phyloP scores from a whole-genome alignment of 2,329 filamentous ascomycete species.

The Macrophomina tecta region DNA sequence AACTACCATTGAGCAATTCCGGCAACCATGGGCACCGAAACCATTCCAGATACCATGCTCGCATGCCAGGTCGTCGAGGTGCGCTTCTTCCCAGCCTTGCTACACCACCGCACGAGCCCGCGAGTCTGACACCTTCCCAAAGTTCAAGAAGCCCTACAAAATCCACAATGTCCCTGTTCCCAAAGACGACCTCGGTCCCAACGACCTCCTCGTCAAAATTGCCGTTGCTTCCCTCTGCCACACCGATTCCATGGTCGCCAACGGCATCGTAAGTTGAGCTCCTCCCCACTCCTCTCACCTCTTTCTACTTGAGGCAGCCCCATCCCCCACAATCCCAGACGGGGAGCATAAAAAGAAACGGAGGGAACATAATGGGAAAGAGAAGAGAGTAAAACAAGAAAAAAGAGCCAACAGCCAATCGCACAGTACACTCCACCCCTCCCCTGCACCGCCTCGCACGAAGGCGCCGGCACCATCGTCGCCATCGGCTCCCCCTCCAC shows the following conservation, averaged over 20 bases:
- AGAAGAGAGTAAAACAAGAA: too few relatives aligned
- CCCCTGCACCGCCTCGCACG: slow-evolving; percentile 62
- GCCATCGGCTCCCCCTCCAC: slow-evolving; percentile 51
- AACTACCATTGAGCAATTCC: neutral
- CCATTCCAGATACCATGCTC: slow-evolving; percentile 54
- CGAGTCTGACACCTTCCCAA: neutral
- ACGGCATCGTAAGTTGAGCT: slow-evolving; percentile 44
- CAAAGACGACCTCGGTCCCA: slow-evolving; percentile 47
- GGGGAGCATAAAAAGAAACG: too few relatives aligned
- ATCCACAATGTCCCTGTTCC: slow-evolving; percentile 59
- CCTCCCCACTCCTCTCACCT: too few relatives aligned
- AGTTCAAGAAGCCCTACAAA: slow-evolving; percentile 62
- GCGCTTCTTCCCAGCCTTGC: slow-evolving; percentile 5
- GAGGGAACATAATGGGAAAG: too few relatives aligned
- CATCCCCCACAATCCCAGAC: too few relatives aligned
- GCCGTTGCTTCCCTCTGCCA: slow-evolving; percentile 68
- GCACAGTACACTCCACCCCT: slow-evolving; percentile 51
- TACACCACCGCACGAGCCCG: neutral
- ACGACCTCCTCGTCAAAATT: slow-evolving; percentile 66
- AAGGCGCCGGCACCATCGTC: slow-evolving; percentile 63
- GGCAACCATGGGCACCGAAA: slow-evolving; percentile 30
- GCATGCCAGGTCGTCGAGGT: slow-evolving; percentile 57
- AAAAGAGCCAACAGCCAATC: too few relatives aligned
- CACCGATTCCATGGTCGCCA: slow-evolving; percentile 63
- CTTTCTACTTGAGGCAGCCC: too few relatives aligned